These are phyloP conservation scores for Trametes meyenii DNA, from an alignment of 768 basidiomycete genomes.

Conservation along the genomic window DNA sequence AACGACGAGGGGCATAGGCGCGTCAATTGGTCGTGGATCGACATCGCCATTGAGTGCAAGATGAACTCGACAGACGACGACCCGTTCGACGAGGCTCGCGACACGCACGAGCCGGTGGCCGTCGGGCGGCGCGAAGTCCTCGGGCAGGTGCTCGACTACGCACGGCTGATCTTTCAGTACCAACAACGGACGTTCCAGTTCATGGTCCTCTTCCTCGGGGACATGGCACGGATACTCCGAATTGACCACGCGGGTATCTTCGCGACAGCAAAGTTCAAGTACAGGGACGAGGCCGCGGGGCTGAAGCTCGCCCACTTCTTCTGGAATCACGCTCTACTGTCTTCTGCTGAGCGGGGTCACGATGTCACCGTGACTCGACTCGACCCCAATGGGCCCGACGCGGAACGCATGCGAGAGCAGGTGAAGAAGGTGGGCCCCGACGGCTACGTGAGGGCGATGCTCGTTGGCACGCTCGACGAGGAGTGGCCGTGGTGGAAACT, in stretches of 20 bases:
- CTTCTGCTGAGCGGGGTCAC: background rate
- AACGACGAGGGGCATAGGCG: background rate
- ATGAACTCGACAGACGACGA: background rate
- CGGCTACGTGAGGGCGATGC: background rate
- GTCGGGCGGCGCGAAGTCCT: background rate
- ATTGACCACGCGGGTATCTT: slow-evolving; percentile 2
- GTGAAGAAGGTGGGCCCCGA: background rate
- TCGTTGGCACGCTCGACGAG: background rate
- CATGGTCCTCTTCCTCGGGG: slow-evolving; percentile 6
- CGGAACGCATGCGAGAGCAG: background rate
- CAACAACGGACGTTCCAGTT: slow-evolving; percentile 9
- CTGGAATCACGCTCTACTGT: background rate
- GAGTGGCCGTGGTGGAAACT: background rate
- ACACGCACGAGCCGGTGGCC: background rate
- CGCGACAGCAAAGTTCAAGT: slow-evolving; percentile 10
- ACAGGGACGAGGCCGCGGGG: background rate
- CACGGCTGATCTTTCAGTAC: background rate
- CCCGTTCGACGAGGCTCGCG: slow-evolving; percentile 4
- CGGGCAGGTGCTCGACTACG: slow-evolving; percentile 8
- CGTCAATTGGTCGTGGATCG: slow-evolving; percentile 4
- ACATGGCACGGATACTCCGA: background rate
- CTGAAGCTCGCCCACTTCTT: slow-evolving; percentile 5
- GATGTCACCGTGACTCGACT: slow-evolving; percentile 5
- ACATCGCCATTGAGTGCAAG: slow-evolving; percentile 15
- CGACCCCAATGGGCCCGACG: background rate